Evolutionary conservation across 1,284 basidiomycete species (phyloP), one percentile per base, ranked within the genome.

Genomic region (Heterobasidion occidentale): DNA sequence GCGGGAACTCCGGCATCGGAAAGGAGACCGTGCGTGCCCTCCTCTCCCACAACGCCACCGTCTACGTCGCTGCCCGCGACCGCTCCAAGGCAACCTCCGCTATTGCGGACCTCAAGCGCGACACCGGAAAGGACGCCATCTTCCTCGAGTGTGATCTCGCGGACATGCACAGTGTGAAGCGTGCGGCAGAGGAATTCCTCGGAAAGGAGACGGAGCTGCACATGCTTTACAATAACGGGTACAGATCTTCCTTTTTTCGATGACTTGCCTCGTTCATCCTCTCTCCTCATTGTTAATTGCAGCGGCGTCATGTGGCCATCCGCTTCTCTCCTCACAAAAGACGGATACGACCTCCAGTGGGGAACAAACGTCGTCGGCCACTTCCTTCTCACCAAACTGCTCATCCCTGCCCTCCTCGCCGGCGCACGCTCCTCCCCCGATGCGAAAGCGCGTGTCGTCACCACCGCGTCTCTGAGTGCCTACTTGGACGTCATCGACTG

Each of bases 341-440:
- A 87, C 56, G 80, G 80, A 2, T 82, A 81, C 62, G 80, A 85
- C 49, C 64, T 83, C 3, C 81, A 83, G 61, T 83, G 82, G 55
- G 84, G 83, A 1, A 83, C 80, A 9, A 86, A 86, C 63, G 73
- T 76, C 38, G 65, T 84, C 63, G 75, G 61, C 1, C 79, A 76
- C 67, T 79, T 75, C 61, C 75, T 74, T 56, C 73, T 86, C 55
- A 80, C 82, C 3, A 65, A 70, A 17, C 68, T 75, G 5, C 72
- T 81, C 36, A 60, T 80, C 8, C 77, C 79, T 0, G 65, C 70
- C 0, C 69, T 81, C 1, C 60, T 71, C 19, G 65, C 67, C 0
- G 67, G 69, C 3, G 46, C 27, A 11, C 27, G 17, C n/a, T 64
- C 66, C 7, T 60, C 63, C 0, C 65, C 68, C 0, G 47, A 44